Conservation (phyloP, 2,329 filamentous ascomycete species). For the Microcera coccophila region DNA sequence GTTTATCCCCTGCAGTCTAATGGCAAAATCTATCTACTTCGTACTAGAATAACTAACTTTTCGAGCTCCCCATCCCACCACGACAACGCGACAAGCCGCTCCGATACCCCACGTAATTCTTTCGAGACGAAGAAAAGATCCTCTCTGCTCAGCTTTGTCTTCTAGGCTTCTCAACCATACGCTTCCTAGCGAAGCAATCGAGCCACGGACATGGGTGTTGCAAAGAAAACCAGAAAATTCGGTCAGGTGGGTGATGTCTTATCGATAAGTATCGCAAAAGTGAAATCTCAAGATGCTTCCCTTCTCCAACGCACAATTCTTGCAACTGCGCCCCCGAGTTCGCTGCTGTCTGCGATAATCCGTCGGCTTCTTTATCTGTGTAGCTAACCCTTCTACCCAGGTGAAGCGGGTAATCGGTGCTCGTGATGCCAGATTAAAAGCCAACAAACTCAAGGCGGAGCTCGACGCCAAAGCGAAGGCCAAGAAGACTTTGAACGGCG, state of each 20-base stretch:
- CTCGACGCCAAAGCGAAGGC: conserved; percentile 53
- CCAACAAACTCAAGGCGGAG: conserved; percentile 69
- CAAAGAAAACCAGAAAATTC: conserved; percentile 91
- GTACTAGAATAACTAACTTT: conserved; percentile 29
- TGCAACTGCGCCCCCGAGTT: no score
- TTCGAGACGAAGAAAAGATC: no score
- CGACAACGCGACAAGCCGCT: not conserved
- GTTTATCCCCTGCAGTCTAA: no score
- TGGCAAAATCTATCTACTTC: conserved; percentile 33
- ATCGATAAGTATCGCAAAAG: conserved; percentile 30
- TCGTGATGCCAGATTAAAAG: conserved; percentile 75
- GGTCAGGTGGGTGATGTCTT: conserved; percentile 50
- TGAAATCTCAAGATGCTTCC: conserved; percentile 16
- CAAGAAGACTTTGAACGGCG: conserved; percentile 52
- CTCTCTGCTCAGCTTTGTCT: no score
- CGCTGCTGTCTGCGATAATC: no score
- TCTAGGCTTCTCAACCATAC: no score
- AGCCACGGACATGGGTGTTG: conserved; percentile 67
- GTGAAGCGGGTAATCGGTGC: conserved; percentile 81
- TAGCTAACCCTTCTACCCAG: no score
- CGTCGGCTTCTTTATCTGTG: no score
- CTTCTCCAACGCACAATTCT: conserved; percentile 1
- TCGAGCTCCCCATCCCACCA: conserved; percentile 9
- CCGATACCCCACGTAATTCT: conserved; percentile 8
- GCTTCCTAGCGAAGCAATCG: no score